Base-by-base conservation (phyloP, 2,329 filamentous ascomycete species). In the Monilinia fructigena region DNA sequence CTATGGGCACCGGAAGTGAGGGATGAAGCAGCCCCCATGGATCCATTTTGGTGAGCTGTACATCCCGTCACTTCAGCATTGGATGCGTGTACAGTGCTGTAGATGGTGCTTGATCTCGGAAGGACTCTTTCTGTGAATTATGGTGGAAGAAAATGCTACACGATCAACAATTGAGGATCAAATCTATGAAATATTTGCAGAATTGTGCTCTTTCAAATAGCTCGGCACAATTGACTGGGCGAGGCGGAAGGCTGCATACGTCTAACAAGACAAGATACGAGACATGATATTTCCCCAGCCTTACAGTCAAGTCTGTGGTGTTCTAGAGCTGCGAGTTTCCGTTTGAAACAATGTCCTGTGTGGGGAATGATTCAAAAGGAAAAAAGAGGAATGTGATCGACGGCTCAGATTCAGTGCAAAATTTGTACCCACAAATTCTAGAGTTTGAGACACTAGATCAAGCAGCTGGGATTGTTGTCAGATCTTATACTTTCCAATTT, bases 351-450 rank as follows among this genome's bases (percentile, higher is more conserved):
- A 12, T 35, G 14, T 23, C 20, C 31, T 35, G 42, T n/a, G 20
- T n/a, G 20, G 28, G 42, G 42, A 60, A 48, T 60, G 56, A 50
- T 50, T 26, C 56, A 38, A 23, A 23, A 50, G 20, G 10, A 40
- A 48, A 50, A 35, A 60, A 60, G 45, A 50, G 28, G 56, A 50
- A 60, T 48, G 56, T 60, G 56, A 60, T 60, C 56, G 48, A 50
- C 45, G 56, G 42, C 45, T 35, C 42, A 18, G 20, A 26, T 48
- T 35, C 28, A 6, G 31, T 35, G 31, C 31, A 11, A 48, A 35
- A 23, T 20, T 20, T 28, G 55, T 56, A 42, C 35, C 7, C 7
- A 42, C 26, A 14, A 28, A 20, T 38, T 48, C 28, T 50, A 26
- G 11, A 16, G 14, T 52, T 52, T 26, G 56, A 60, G 56, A 50